These are phyloP conservation scores for Cladosporium sp. DNA, from an alignment of 2,329 filamentous ascomycete genomes.

Conservation along the genomic window DNA sequence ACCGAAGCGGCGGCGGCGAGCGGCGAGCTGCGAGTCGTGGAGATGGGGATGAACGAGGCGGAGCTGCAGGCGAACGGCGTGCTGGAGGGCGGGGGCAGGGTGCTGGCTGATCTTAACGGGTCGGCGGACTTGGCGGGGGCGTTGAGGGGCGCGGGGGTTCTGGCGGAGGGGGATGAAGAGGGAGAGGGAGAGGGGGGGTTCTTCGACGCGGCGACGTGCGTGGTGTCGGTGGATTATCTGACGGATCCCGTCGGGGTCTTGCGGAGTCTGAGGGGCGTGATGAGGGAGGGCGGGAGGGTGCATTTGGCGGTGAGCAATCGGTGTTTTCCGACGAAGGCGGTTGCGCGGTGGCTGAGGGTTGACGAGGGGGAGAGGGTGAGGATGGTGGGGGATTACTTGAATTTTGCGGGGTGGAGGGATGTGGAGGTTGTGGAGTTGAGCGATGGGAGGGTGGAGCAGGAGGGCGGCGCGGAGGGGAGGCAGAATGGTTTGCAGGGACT, in stretches of 20 bases:
- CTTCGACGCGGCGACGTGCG: slow-evolving; percentile 45
- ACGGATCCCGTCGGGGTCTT: slow-evolving; percentile 42
- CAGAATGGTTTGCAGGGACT: slow-evolving; percentile 22
- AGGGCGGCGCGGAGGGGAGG: slow-evolving; percentile 9
- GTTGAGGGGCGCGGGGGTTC: slow-evolving; percentile 13
- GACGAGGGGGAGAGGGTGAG: slow-evolving; percentile 40
- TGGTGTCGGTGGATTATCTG: slow-evolving; percentile 48
- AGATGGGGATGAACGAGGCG: slow-evolving; percentile 43
- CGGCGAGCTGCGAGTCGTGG: slow-evolving; percentile 34
- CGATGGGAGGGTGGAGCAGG: slow-evolving; percentile 28
- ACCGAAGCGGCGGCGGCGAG: slow-evolving; percentile 27
- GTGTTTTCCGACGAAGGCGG: slow-evolving; percentile 49
- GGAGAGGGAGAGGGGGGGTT: slow-evolving; percentile 1
- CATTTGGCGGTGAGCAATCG: slow-evolving; percentile 48
- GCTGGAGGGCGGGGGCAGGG: slow-evolving; percentile 7
- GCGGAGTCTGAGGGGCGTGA: slow-evolving; percentile 33
- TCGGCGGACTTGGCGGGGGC: slow-evolving; percentile 26
- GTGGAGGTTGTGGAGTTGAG: slow-evolving; percentile 50
- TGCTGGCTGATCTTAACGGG: slow-evolving; percentile 42
- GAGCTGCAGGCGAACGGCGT: slow-evolving; percentile 39
- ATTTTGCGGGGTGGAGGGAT: slow-evolving; percentile 46
- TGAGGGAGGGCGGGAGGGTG: slow-evolving; percentile 39
- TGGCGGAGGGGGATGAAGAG: slow-evolving; percentile 2
- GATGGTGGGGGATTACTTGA: slow-evolving; percentile 49
- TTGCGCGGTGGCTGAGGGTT: slow-evolving; percentile 43